phyloP scores from a whole-genome alignment of 1,139 yeast genomes.

The Blastobotrys elegans region DNA sequence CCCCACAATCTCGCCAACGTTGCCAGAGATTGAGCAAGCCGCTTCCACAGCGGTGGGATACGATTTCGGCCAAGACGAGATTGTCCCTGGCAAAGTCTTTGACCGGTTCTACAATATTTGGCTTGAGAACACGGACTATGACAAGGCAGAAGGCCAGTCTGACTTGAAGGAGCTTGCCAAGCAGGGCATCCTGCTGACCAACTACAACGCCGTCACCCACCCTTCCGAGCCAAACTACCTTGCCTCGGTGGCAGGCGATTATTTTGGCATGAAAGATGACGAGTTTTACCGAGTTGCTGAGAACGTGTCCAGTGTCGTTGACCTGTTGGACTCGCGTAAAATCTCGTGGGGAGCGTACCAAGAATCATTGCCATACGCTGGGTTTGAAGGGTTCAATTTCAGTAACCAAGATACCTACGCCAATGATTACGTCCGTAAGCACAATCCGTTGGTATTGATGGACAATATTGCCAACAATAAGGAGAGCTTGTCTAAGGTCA shows the following conservation, averaged over 20 bases:
- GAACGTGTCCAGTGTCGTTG: slow-evolving; percentile 44
- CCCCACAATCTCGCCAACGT: slow-evolving; percentile 36
- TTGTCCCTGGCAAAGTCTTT: slow-evolving; percentile 40
- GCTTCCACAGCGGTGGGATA: slow-evolving; percentile 40
- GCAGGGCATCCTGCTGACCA: slow-evolving; percentile 42
- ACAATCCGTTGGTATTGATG: slow-evolving; percentile 42
- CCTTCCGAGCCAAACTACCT: slow-evolving; percentile 50
- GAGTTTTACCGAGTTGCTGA: slow-evolving; percentile 40
- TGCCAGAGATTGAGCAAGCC: slow-evolving; percentile 36
- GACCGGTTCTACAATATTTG: slow-evolving; percentile 44
- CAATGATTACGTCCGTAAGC: slow-evolving; percentile 46
- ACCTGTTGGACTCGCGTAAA: slow-evolving; percentile 40
- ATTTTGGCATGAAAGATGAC: slow-evolving; percentile 43
- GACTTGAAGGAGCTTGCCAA: slow-evolving; percentile 39
- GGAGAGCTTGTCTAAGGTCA: slow-evolving; percentile 39
- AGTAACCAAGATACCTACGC: slow-evolving; percentile 40
- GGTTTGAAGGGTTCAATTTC: slow-evolving; percentile 44
- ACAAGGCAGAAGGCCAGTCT: slow-evolving; percentile 43
- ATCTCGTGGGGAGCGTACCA: slow-evolving; percentile 50
- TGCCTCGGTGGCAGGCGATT: slow-evolving; percentile 45
- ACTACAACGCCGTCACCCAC: slow-evolving; percentile 47
- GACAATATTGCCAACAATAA: slow-evolving; percentile 36
- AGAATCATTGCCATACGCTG: slow-evolving; percentile 46
- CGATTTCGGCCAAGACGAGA: slow-evolving; percentile 28
- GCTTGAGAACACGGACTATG: slow-evolving; percentile 47